Base-by-base conservation (phyloP, 192 early-diverging fungal species). In the Entomortierella chlamydospora region DNA sequence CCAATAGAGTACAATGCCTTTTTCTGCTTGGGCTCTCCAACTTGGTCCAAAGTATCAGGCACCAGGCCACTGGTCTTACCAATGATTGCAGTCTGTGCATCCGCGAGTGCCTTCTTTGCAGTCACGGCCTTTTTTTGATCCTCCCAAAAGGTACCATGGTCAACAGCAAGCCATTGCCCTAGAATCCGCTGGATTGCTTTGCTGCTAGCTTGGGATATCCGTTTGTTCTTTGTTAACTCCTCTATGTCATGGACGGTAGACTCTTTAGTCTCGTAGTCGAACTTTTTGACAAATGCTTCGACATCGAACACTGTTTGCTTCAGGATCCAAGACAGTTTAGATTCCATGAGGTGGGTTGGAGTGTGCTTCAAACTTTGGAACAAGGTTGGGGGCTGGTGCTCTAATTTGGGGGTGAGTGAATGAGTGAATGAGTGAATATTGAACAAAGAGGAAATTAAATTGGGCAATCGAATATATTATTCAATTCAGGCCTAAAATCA, bases 1-100 rank as follows among this genome's bases (percentile, higher is more conserved):
- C n/a, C n/a, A n/a, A n/a, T n/a, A n/a, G n/a, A n/a, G n/a, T n/a
- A n/a, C n/a, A n/a, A n/a, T n/a, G n/a, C n/a, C n/a, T n/a, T n/a
- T n/a, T n/a, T n/a, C n/a, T n/a, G n/a, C n/a, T n/a, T n/a, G n/a
- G n/a, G n/a, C n/a, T n/a, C n/a, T n/a, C 55, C 31, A 59, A 68
- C 43, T 59, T 59, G 66, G 31, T 68, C 56, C 66, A 68, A 51
- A 59, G 66, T 68, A 34, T 29, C 55, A 57, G 66, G 66, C 23
- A 68, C 45, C 45, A 68, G 43, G 57, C 17, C 34, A 51, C 39
- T 18, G 20, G 66, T 56, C 37, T 15, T 49, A 31, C 56, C 47
- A 29, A 59, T 50, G 56, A 68, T 13, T 68, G 45, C 55, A 20
- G 66, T 68, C 66, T 57, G 55, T 34, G 66, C 33, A 52, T 59